Conservation (phyloP, 345 rosid species). For the Hibiscus syriacus region DNA sequence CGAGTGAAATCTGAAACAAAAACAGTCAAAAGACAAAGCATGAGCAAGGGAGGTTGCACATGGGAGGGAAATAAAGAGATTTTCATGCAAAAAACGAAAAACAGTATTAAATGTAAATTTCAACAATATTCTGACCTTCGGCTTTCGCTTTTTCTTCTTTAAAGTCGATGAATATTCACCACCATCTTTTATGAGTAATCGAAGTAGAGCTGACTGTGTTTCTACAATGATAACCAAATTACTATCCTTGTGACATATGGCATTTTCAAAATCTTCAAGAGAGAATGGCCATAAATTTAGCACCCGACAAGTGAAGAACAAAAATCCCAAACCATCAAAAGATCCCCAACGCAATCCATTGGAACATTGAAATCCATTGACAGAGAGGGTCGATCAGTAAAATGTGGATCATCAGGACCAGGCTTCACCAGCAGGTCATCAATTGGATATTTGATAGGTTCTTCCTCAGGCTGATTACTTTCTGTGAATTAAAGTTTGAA, state of each 20-base stretch:
- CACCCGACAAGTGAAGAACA: conserved; percentile 74
- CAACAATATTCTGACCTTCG: conserved; percentile 38
- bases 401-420: conserved; percentile 57
- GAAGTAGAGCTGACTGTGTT: conserved; percentile 74
- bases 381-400: conserved; percentile 67
- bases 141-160: conserved; percentile 49
- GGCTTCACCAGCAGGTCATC: conserved; percentile 78
- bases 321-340: conserved; percentile 95
- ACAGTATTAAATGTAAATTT: neutral
- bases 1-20: conserved; percentile 63
- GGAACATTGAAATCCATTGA: conserved; percentile 73
- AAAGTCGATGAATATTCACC: conserved; percentile 35
- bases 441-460: conserved; percentile 71
- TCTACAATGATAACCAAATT: conserved; percentile 71
- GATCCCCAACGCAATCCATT: conserved; percentile 73
- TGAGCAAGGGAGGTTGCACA: neutral
- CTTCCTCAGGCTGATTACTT: conserved; percentile 27
- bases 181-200: conserved; percentile 48
- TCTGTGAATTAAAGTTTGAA: conserved; percentile 37
- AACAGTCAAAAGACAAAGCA: conserved; percentile 15
- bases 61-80: neutral
- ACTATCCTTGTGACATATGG: conserved; percentile 82
- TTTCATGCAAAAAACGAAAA: neutral
- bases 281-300: conserved; percentile 72
- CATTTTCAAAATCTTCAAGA: conserved; percentile 88